Base-by-base conservation (phyloP, 257 asterid genomes). In the Capsicum rhomboideum region DNA sequence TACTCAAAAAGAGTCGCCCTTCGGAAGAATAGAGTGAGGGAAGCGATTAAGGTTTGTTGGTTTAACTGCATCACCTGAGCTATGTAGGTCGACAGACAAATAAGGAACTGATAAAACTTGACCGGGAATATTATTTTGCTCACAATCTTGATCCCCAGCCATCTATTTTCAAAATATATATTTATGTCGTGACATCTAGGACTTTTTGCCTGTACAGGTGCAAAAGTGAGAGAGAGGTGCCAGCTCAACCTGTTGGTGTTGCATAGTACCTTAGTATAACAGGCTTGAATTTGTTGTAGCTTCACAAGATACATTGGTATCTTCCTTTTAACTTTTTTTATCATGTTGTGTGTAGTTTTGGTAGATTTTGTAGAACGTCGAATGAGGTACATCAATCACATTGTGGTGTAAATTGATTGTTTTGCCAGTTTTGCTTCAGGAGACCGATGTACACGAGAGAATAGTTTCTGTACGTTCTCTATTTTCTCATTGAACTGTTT, bases 181-280 rank as follows among this genome's bases (percentile, higher is more conserved):
- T 8, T 4, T 50, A 29, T 26, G 61, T 50, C 63, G 14, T 75
- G 81, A 75, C 63, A 49, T 75, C 42, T 21, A 13, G 56, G 14
- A 46, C 40, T 74, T 6, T 34, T 53, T 83, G 86, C 40, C 44
- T 71, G 82, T 86, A 8, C 88, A 88, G 89, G 88, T 89, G 91
- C 89, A 87, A 87, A 83, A 84, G 84, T 17, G 83, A 82, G 71
- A 89, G 90, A 56, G 89, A 87, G 28, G 82, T 66, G 67, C 23
- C 67, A 46, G 68, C 87, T 79, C 86, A 82, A 53, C 80, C 90
- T 11, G 89, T 85, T 44, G 59, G 83, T 40, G 87, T 87, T 83
- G 85, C 87, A 61, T 85, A 72, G 83, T 28, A 11, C 31, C 52
- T 28, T 0, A 20, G 40, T 72, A 68, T 28, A 9, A 69, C 37